Percentiles rank a stretch among this genome's conserved stretches.
phyloP scores from a whole-genome alignment of 148 eudicot genomes.

The Limonium bicolor region DNA sequence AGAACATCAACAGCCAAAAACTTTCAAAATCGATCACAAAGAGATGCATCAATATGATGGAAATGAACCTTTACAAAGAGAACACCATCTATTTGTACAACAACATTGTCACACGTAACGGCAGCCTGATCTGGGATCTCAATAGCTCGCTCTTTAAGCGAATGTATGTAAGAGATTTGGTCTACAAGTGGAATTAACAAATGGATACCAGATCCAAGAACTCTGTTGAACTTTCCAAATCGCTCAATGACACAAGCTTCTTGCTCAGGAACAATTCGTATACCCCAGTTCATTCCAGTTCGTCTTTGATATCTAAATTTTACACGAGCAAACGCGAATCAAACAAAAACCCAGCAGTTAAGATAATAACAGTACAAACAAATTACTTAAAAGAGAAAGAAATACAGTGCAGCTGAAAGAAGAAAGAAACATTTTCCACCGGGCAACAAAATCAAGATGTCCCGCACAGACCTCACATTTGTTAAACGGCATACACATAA shows the following conservation, averaged over 20 bases:
- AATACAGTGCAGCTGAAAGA: no score
- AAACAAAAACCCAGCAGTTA: no score
- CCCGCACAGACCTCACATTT: no score
- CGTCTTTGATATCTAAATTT: conserved; percentile 35
- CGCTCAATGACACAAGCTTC: conserved; percentile 79
- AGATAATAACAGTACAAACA: no score
- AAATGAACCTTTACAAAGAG: conserved; percentile 61
- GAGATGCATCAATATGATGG: neutral
- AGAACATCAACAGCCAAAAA: neutral
- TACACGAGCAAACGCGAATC: no score
- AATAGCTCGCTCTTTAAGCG: conserved; percentile 80
- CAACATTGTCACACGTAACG: conserved; percentile 85
- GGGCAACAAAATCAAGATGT: no score
- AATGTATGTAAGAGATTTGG: conserved; percentile 66
- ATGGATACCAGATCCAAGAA: conserved; percentile 80
- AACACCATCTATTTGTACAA: conserved; percentile 75
- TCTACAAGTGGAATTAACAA: conserved; percentile 70
- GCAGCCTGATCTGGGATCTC: conserved; percentile 81
- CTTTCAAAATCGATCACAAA: neutral
- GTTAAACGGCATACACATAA: no score
- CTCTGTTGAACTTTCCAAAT: conserved; percentile 58
- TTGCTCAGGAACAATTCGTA: conserved; percentile 77
- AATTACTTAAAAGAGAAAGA: no score
- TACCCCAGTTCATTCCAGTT: conserved; percentile 69
- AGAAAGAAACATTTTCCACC: no score